Conservation (phyloP, 495 filamentous ascomycete genomes). For the Penicillium cinerascens region DNA sequence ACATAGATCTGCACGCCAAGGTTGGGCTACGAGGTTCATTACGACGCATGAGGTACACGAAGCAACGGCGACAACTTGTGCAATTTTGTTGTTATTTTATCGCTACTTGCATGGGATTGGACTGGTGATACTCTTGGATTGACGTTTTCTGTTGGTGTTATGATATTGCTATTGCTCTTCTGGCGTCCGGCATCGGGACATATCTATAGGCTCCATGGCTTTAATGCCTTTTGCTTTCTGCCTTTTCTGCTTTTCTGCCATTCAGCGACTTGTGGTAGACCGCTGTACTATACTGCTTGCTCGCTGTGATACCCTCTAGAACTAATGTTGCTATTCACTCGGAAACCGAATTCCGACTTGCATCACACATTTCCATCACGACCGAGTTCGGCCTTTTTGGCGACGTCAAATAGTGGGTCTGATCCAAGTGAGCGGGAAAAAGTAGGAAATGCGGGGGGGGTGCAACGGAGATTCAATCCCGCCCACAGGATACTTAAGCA, state of each 20-base stretch:
- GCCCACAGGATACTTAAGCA: conserved; percentile 10
- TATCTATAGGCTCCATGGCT: not conserved
- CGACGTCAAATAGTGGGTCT: conserved; percentile 10
- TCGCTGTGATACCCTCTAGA: conserved; percentile 34
- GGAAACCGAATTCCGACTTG: conserved; percentile 16
- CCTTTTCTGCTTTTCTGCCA: not conserved
- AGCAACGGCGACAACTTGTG: conserved; percentile 17
- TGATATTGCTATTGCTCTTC: not conserved
- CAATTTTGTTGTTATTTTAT: conserved; percentile 2
- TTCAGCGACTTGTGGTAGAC: conserved; percentile 27
- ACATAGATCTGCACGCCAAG: conserved; percentile 13
- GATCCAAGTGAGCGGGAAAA: not conserved
- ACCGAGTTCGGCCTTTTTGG: not conserved
- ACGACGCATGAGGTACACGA: conserved; percentile 22
- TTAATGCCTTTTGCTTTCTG: not conserved
- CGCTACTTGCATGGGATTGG: conserved; percentile 4
- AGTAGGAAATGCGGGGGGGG: conserved; percentile 10
- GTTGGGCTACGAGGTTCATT: conserved; percentile 9
- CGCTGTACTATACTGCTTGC: conserved; percentile 29
- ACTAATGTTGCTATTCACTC: conserved; percentile 2
- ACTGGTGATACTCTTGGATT: conserved; percentile 7
- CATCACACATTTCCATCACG: not conserved
- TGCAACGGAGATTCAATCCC: conserved; percentile 22
- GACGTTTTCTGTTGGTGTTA: not conserved
- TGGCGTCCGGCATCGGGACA: not conserved